Evolutionary conservation across 1,284 basidiomycete genomes (phyloP).

Genomic region (Rhodotorula sp.): DNA sequence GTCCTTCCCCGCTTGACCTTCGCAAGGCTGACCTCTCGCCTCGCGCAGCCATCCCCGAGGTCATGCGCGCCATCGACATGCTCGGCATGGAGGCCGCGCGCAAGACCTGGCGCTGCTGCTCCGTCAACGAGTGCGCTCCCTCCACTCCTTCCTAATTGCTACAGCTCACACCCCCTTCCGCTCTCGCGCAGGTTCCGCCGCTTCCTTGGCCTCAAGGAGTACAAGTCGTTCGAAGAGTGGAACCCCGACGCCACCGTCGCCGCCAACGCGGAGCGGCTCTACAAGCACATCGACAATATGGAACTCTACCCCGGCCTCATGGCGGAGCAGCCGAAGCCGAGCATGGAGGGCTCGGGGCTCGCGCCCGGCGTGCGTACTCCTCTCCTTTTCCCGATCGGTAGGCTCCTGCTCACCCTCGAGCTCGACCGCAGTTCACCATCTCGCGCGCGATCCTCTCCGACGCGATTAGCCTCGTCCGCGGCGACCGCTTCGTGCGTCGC

Average conservation of each 20-base stretch:
- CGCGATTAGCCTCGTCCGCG: slow-evolving; percentile 79
- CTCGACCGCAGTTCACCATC: slow-evolving; percentile 58
- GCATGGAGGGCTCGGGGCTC: slow-evolving; percentile 67
- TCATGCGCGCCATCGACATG: slow-evolving; percentile 68
- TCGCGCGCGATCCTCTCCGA: slow-evolving; percentile 83
- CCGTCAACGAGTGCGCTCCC: slow-evolving; percentile 66
- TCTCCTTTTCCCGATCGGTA: not conserved
- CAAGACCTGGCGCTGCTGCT: slow-evolving; percentile 71
- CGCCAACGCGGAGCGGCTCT: slow-evolving; percentile 71
- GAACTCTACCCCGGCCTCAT: slow-evolving; percentile 64
- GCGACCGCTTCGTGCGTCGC: slow-evolving; percentile 40
- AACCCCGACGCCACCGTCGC: slow-evolving; percentile 73
- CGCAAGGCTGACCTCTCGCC: slow-evolving; percentile 39
- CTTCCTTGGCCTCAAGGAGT: slow-evolving; percentile 43
- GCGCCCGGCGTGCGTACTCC: slow-evolving; percentile 20
- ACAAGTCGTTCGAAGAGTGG: slow-evolving; percentile 62
- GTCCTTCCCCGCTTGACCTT: slow-evolving; percentile 58
- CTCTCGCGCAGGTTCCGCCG: slow-evolving; percentile 41
- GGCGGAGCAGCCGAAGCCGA: slow-evolving; percentile 72
- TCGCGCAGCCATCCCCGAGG: slow-evolving; percentile 64
- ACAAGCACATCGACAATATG: slow-evolving; percentile 73
- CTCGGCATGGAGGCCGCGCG: slow-evolving; percentile 47
- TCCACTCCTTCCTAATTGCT: not conserved
- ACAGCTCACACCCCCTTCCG: not conserved
- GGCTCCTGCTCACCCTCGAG: not conserved